A percentile compares a stretch with the other conserved stretches of the same genome.
Evolutionary conservation across 805 yeast species (phyloP).

Genomic region (Tetrapisispora taiwanensis): DNA sequence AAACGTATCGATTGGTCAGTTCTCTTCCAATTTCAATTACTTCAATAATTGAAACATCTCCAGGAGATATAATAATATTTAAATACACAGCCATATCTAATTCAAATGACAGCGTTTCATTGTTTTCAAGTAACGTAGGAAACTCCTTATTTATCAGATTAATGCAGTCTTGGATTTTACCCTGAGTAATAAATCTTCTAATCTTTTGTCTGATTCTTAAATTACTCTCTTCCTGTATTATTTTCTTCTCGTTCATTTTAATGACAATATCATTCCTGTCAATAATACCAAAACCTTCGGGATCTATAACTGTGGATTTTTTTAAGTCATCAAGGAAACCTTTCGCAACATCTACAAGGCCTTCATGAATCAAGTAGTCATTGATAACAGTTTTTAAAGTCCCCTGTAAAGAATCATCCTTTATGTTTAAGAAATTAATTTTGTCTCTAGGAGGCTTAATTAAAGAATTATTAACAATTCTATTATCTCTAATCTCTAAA

Average conservation of each 20-base stretch:
- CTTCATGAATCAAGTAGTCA: constrained; percentile 47
- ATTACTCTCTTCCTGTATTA: constrained; percentile 29
- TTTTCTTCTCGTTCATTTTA: constrained; percentile 24
- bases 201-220: constrained; percentile 37
- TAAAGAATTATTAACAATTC: constrained; percentile 12
- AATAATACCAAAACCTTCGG: constrained; percentile 9
- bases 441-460: constrained; percentile 15
- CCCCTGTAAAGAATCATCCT: constrained; percentile 22
- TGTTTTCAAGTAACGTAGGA: constrained; percentile 12
- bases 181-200: constrained; percentile 33
- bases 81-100: constrained; percentile 21
- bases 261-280: constrained; percentile 11
- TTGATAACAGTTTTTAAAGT: constrained; percentile 24
- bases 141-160: constrained; percentile 27
- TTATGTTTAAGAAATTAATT: constrained; percentile 16
- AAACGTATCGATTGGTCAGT: constrained; percentile 17
- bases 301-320: constrained; percentile 15
- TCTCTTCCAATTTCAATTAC: constrained; percentile 19
- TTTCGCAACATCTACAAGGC: constrained; percentile 43
- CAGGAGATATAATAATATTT: constrained; percentile 9
- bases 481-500: constrained; percentile 8
- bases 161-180: constrained; percentile 38
- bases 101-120: constrained; percentile 16
- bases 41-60: constrained; percentile 9
- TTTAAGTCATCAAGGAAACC: constrained; percentile 40